These are phyloP conservation scores for Aspergillus sp. DNA, from an alignment of 2,329 filamentous ascomycete species.

Conservation along the genomic window DNA sequence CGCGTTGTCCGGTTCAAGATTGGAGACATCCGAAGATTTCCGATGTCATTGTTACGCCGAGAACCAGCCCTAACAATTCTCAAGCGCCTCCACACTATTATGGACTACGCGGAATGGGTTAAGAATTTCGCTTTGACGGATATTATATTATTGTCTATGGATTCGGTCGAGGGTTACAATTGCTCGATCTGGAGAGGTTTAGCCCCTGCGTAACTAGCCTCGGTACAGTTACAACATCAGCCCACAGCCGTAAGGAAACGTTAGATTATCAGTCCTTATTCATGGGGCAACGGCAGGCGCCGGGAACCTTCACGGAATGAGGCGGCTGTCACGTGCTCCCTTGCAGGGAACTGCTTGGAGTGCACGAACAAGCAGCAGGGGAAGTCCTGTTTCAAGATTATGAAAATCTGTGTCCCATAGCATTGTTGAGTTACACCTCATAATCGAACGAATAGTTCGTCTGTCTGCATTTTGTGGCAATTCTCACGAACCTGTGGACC, in stretches of 20 bases:
- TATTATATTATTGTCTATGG: neutral
- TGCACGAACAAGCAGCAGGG: neutral
- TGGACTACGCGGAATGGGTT: constrained; percentile 3
- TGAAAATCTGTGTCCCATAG: neutral
- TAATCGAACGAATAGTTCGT: neutral
- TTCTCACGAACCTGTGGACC: neutral
- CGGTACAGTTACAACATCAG: neutral
- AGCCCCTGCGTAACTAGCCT: neutral
- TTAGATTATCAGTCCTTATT: neutral
- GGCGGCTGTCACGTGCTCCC: constrained; percentile 6
- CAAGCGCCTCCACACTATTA: neutral
- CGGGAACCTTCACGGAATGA: constrained; percentile 13
- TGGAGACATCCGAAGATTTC: constrained; percentile 20
- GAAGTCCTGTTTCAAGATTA: neutral
- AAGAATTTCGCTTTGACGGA: neutral
- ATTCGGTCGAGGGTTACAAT: neutral
- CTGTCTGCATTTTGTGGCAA: neutral
- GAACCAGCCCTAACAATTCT: constrained; percentile 17
- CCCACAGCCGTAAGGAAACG: neutral
- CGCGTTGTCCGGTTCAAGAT: neutral
- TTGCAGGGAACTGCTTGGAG: neutral
- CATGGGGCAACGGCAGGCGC: constrained; percentile 11
- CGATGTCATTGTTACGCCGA: constrained; percentile 13
- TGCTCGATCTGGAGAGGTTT: neutral
- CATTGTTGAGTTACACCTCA: neutral